Evolutionary conservation across 2,329 filamentous ascomycete genomes (phyloP), one percentile per base, ranked within the genome.

Genomic region (Pyricularia sp.): DNA sequence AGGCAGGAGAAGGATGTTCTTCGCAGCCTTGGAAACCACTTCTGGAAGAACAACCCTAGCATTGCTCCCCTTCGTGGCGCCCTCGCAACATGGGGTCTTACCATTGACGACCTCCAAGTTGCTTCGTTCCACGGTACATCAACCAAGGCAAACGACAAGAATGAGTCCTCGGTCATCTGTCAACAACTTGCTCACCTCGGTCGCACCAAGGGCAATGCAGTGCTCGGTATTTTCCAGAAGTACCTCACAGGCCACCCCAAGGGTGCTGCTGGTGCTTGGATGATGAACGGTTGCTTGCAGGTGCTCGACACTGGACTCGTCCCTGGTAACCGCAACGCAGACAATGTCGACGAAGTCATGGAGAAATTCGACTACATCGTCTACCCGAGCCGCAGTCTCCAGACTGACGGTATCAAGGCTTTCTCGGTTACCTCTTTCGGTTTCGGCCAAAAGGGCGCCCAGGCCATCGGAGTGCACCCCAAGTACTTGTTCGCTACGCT

Each of bases 71-170:
- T 99, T 59, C 93, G 94, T 75, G 94, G 94, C 78, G 92, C 94
- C 66, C 85, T 99, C 68, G 96, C 94, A 62, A 97, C 93, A 12
- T 99, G 94, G 94, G 94, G 93, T 74, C 88, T 99, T 65, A 97
- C 94, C 13, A 91, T 99, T 69, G 94, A 99, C 73, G 94, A 99
- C 72, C 86, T 99, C 44, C 89, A 84, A 70, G 92, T 99, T 68
- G 93, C 94, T 19, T 97, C 94, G 16, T 97, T 97, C 90, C 94
- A 99, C 81, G 94, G 94, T 72, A 99, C 94, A 55, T 97, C 94
- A 0, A 99, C 94, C 69, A 92, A 96, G 74, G 94, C 94, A 70
- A 99, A 99, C 77, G 94, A 99, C 82, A 97, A 97, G 88, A 99
- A 99, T 78, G 94, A 99, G 77, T 97, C 94, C 22, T 93, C 93